These are phyloP conservation scores for Nakazawaea laoshanensis DNA, from an alignment of 805 yeast genomes.

Conservation along the genomic window DNA sequence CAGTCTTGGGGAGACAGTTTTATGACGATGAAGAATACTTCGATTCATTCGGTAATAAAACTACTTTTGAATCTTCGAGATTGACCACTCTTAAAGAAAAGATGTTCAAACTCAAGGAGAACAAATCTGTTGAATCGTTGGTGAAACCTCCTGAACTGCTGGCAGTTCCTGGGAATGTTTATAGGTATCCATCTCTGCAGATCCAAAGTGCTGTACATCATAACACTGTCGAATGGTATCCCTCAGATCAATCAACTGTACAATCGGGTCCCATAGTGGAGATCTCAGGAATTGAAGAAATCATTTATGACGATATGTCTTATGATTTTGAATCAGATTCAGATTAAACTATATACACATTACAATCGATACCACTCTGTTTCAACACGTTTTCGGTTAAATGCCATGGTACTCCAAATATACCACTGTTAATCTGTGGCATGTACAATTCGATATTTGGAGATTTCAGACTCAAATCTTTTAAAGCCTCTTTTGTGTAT, in stretches of 20 bases:
- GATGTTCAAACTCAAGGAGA: too few species aligned
- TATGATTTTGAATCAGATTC: constrained; percentile 7
- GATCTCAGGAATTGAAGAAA: constrained; percentile 6
- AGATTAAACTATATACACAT: constrained; percentile 36
- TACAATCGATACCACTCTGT: constrained; percentile 24
- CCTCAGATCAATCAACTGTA: too few species aligned
- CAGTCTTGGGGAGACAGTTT: constrained; percentile 66
- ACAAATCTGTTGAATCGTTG: too few species aligned
- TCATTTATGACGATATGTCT: constrained; percentile 5
- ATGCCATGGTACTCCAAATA: constrained; percentile 75
- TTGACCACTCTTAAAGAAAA: too few species aligned
- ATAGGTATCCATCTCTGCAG: too few species aligned
- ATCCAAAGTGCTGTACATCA: too few species aligned
- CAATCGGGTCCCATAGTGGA: too few species aligned
- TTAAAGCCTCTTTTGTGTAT: constrained; percentile 42
- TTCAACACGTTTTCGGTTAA: constrained; percentile 47
- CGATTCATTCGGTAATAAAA: constrained; percentile 27
- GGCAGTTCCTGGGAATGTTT: too few species aligned
- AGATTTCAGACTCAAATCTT: constrained; percentile 31
- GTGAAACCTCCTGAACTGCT: too few species aligned
- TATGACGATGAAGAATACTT: constrained; percentile 53
- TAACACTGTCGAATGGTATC: too few species aligned
- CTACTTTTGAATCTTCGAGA: too few species aligned
- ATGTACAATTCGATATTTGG: constrained; percentile 32
- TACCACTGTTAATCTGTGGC: constrained; percentile 79